phyloP scores from a whole-genome alignment of 345 rosid species.

The Ailanthus altissimus region DNA sequence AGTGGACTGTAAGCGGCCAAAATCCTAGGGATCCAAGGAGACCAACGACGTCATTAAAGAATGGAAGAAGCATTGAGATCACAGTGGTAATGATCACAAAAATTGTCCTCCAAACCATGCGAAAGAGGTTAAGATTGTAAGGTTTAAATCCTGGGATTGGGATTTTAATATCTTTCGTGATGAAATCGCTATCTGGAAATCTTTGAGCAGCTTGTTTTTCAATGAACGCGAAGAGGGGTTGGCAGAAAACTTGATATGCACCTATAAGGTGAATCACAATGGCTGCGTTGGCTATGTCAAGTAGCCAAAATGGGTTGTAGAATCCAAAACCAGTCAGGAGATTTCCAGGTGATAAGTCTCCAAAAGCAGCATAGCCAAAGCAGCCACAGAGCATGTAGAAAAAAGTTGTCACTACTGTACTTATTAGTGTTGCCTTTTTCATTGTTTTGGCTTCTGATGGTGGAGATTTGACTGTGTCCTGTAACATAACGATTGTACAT shows the following conservation, averaged over 20 bases:
- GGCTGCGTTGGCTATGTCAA: constrained; percentile 85
- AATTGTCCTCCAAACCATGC: constrained; percentile 80
- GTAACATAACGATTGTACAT: constrained; percentile 12
- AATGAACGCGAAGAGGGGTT: constrained; percentile 77
- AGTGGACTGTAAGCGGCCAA: constrained; percentile 91
- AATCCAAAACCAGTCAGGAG: constrained; percentile 82
- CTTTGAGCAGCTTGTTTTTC: constrained; percentile 52
- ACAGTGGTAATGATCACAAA: constrained; percentile 71
- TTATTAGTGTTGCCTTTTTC: constrained; percentile 71
- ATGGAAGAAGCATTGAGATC: constrained; percentile 85
- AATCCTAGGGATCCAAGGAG: constrained; percentile 88
- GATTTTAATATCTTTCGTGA: constrained; percentile 56
- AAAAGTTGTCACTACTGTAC: constrained; percentile 72
- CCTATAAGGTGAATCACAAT: constrained; percentile 81
- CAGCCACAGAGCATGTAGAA: constrained; percentile 93
- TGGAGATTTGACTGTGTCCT: constrained; percentile 69
- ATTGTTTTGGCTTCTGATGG: constrained; percentile 78
- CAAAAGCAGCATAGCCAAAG: constrained; percentile 89
- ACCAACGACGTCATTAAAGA: constrained; percentile 81
- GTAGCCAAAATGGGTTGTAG: constrained; percentile 81
- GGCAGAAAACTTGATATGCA: constrained; percentile 94
- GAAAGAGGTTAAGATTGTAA: constrained; percentile 63
- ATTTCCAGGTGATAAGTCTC: constrained; percentile 78
- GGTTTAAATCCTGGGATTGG: constrained; percentile 47
- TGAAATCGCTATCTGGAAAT: constrained; percentile 62